Conservation (phyloP, 2,329 filamentous ascomycete species). For the Podosphaera aphanis region DNA sequence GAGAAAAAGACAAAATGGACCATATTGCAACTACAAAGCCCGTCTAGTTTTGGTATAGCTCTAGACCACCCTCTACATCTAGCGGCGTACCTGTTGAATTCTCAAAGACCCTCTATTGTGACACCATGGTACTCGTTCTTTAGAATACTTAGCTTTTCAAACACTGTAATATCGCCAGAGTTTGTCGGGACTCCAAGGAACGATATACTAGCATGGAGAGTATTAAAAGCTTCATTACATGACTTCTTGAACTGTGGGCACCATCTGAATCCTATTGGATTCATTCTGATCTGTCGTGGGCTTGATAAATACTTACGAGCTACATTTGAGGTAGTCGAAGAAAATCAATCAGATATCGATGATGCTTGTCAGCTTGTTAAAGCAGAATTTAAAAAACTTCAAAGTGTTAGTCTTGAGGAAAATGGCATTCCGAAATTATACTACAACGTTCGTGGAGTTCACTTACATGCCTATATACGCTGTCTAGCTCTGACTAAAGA, state of each 20-base stretch:
- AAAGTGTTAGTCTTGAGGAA: conserved; percentile 3
- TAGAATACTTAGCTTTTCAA: conserved; percentile 17
- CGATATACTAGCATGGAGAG: conserved; percentile 11
- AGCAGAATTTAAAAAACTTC: conserved; percentile 13
- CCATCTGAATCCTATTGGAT: conserved; percentile 13
- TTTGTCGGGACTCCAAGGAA: conserved; percentile 7
- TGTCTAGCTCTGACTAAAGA: conserved; percentile 38
- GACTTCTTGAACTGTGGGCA: conserved; percentile 12
- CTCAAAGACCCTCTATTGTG: conserved; percentile 7
- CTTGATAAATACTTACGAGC: conserved; percentile 12
- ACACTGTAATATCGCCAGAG: conserved; percentile 6
- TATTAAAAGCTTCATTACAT: conserved; percentile 6
- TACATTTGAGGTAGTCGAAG: conserved; percentile 1
- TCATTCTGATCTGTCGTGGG: conserved; percentile 10
- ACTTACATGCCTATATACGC: conserved; percentile 37
- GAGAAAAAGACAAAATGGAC: neutral
- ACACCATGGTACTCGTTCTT: conserved; percentile 23
- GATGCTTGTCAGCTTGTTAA: conserved; percentile 14
- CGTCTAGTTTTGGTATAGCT: neutral
- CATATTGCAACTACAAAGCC: neutral
- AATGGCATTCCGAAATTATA: conserved; percentile 16
- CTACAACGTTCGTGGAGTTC: conserved; percentile 21
- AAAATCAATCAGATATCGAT: conserved; percentile 1
- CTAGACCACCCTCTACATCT: conserved; percentile 5
- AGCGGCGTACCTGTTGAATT: conserved; percentile 7